These are phyloP conservation scores for Alloascoidea africana DNA, from an alignment of 805 yeast species.

Conservation along the genomic window DNA sequence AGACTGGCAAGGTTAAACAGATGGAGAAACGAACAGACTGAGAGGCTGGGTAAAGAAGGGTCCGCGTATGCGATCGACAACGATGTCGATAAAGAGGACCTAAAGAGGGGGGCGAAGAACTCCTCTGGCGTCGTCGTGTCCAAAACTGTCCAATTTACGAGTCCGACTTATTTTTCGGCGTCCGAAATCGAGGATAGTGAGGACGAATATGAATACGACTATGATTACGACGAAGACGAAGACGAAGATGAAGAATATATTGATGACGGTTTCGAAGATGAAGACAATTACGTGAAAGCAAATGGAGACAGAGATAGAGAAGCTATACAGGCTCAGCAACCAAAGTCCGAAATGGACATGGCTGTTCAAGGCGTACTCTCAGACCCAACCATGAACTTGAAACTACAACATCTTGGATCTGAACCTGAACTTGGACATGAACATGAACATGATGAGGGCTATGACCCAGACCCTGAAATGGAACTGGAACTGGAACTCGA, in stretches of 20 bases:
- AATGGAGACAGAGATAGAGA: neutral
- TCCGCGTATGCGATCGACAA: no score
- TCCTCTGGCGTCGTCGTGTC: no score
- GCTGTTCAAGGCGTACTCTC: no score
- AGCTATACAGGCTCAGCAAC: no score
- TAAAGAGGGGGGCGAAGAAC: no score
- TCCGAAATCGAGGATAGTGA: neutral
- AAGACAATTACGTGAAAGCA: neutral
- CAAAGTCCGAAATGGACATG: no score
- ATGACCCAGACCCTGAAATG: neutral
- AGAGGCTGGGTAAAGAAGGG: no score
- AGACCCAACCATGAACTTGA: no score
- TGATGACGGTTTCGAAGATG: neutral
- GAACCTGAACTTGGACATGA: no score
- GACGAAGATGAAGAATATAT: neutral
- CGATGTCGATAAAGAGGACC: neutral
- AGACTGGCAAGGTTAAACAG: conserved; percentile 84
- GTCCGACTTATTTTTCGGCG: neutral
- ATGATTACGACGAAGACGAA: no score
- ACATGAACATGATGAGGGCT: no score
- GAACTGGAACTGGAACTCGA: neutral
- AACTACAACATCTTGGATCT: no score
- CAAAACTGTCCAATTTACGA: neutral
- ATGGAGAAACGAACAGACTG: conserved; percentile 74
- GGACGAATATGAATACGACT: neutral